phyloP scores from a whole-genome alignment of 108 stramenopile genomes.

The Cyclotella choctawhatcheeana region DNA sequence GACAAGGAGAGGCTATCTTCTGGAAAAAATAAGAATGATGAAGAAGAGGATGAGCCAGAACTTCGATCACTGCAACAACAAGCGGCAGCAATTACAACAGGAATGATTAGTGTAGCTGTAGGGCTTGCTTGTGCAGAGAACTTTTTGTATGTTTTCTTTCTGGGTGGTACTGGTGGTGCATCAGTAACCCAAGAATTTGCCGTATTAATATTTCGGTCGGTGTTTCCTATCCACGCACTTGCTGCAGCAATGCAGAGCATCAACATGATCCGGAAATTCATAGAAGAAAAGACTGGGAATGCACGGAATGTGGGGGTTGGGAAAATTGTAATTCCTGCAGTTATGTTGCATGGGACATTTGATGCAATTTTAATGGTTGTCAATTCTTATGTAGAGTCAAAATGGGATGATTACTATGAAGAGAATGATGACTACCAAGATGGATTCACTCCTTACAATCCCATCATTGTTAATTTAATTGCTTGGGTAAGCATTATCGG shows the following conservation, averaged over 20 bases:
- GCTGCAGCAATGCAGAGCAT: slow-evolving; percentile 90
- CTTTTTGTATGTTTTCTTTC: slow-evolving; percentile 86
- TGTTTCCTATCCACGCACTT: slow-evolving; percentile 88
- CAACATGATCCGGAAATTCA: slow-evolving; percentile 83
- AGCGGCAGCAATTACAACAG: slow-evolving; percentile 89
- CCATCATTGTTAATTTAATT: slow-evolving; percentile 63
- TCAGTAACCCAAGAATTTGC: slow-evolving; percentile 67
- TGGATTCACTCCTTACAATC: slow-evolving; percentile 62
- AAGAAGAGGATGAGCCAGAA: slow-evolving; percentile 70
- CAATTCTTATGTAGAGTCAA: slow-evolving; percentile 76
- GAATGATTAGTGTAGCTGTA: slow-evolving; percentile 88
- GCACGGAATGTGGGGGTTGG: slow-evolving; percentile 86
- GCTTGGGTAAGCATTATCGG: slow-evolving; percentile 64
- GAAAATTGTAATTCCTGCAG: slow-evolving; percentile 77
- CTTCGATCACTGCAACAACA: slow-evolving; percentile 78
- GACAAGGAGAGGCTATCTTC: slow-evolving; percentile 6
- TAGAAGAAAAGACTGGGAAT: slow-evolving; percentile 57
- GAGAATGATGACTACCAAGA: slow-evolving; percentile 65
- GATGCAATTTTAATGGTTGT: slow-evolving; percentile 82
- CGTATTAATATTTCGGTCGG: slow-evolving; percentile 77
- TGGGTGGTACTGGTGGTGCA: slow-evolving; percentile 66
- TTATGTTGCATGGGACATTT: slow-evolving; percentile 85
- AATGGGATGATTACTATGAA: slow-evolving; percentile 65
- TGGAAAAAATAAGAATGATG: slow-evolving; percentile 15
- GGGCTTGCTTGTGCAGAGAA: slow-evolving; percentile 91